Evolutionary conservation across 768 basidiomycete genomes (phyloP).

Genomic region (Suillus subluteus): DNA sequence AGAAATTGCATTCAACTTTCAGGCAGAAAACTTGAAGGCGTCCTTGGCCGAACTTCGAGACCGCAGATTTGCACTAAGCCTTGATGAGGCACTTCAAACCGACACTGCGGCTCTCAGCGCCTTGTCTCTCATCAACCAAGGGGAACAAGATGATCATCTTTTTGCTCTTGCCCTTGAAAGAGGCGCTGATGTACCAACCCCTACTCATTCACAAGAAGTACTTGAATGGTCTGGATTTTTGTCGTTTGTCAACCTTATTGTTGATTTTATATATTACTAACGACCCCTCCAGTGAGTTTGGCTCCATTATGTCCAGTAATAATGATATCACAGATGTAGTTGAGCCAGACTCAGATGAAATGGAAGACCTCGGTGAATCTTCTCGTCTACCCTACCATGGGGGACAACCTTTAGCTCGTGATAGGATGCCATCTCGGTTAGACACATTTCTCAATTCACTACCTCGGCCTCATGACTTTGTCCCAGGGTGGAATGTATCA

Average conservation of each 20-base stretch:
- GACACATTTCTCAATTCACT: neutral
- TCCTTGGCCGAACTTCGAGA: slow-evolving; percentile 40
- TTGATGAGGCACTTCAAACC: slow-evolving; percentile 43
- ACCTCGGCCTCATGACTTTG: neutral
- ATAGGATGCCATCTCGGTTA: neutral
- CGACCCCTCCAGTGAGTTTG: slow-evolving; percentile 1
- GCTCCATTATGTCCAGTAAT: slow-evolving; percentile 6
- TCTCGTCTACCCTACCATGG: neutral
- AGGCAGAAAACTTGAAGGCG: slow-evolving; percentile 38
- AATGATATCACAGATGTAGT: neutral
- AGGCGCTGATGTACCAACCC: slow-evolving; percentile 27
- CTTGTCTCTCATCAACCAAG: slow-evolving; percentile 37
- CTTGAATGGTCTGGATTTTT: slow-evolving; percentile 12
- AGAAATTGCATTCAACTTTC: slow-evolving; percentile 47
- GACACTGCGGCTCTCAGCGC: slow-evolving; percentile 39
- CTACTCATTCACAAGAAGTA: slow-evolving; percentile 21
- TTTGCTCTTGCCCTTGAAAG: slow-evolving; percentile 43
- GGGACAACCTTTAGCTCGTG: neutral
- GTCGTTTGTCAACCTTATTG: neutral
- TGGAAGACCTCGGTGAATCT: neutral
- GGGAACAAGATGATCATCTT: slow-evolving; percentile 44
- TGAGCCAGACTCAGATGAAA: neutral
- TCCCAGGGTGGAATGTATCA: slow-evolving; percentile 40
- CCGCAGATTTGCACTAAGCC: slow-evolving; percentile 42
- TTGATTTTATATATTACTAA: neutral